phyloP scores from a whole-genome alignment of 768 basidiomycete species.

The Lactifluus hygrophoroides region DNA sequence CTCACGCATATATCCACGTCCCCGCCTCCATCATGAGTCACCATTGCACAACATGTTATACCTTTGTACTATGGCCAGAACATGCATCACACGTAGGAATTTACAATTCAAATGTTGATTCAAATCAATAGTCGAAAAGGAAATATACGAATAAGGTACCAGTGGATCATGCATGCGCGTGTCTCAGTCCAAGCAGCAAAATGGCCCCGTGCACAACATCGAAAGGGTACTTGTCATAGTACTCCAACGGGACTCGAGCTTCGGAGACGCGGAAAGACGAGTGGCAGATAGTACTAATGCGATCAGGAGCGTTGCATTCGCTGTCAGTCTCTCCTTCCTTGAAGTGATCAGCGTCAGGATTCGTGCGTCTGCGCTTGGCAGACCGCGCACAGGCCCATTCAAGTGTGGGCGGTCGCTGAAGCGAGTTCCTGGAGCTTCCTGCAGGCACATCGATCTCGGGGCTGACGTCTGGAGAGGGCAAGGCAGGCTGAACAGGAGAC shows the following conservation, averaged over 20 bases:
- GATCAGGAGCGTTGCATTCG: conserved; percentile 5
- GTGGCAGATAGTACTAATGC: neutral
- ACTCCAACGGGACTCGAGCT: conserved; percentile 21
- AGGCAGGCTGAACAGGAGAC: conserved; percentile 22
- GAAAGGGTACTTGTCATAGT: conserved; percentile 21
- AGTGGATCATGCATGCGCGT: conserved; percentile 3
- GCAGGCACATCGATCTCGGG: conserved; percentile 1
- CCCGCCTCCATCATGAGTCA: conserved; percentile 5
- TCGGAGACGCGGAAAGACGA: neutral
- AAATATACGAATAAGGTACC: neutral
- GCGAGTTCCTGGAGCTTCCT: conserved; percentile 11
- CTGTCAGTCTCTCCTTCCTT: conserved; percentile 20
- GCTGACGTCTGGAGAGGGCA: conserved; percentile 17
- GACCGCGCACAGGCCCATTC: conserved; percentile 40
- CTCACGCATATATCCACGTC: neutral
- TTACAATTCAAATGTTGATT: conserved; percentile 13
- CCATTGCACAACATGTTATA: conserved; percentile 9
- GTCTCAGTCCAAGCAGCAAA: conserved; percentile 22
- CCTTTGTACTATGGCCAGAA: conserved; percentile 21
- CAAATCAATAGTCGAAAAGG: conserved; percentile 7
- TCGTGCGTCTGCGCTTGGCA: conserved; percentile 30
- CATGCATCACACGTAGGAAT: conserved; percentile 8
- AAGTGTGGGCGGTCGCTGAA: conserved; percentile 28
- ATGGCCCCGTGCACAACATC: conserved; percentile 28
- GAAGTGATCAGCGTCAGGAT: conserved; percentile 2